phyloP scores from a whole-genome alignment of 2,329 filamentous ascomycete genomes.

The Monosporascus cannonballus region DNA sequence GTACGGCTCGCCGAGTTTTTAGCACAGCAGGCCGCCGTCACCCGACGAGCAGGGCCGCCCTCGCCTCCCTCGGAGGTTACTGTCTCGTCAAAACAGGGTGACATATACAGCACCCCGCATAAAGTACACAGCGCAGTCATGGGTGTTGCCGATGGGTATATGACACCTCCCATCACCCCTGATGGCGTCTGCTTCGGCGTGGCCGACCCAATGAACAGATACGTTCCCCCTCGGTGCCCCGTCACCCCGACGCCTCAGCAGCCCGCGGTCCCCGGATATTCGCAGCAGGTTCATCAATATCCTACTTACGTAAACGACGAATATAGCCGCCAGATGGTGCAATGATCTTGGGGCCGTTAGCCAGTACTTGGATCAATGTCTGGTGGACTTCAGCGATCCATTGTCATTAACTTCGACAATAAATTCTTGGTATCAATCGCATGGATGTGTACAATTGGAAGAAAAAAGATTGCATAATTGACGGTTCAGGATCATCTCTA shows the following conservation, averaged over 20 bases:
- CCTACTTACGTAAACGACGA: conserved; percentile 39
- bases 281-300: conserved; percentile 38
- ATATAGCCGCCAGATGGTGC: conserved; percentile 26
- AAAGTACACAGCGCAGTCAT: conserved; percentile 62
- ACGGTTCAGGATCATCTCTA: conserved; percentile 37
- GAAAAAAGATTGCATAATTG: conserved; percentile 40
- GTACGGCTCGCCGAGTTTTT: conserved; percentile 53
- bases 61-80: conserved; percentile 51
- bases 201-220: conserved; percentile 37
- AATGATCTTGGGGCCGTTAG: conserved; percentile 4
- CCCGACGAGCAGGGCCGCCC: conserved; percentile 47
- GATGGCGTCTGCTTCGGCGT: conserved; percentile 55
- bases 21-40: conserved; percentile 51
- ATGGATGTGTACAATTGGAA: conserved; percentile 32
- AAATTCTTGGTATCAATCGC: conserved; percentile 5
- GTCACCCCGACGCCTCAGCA: conserved; percentile 55
- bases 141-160: conserved; percentile 64
- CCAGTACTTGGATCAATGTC: conserved; percentile 4
- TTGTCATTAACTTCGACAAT: conserved; percentile 3
- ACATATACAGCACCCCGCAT: conserved; percentile 72
- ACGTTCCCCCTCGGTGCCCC: conserved; percentile 50
- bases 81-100: conserved; percentile 44
- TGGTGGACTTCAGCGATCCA: conserved; percentile 8
- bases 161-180: conserved; percentile 81
- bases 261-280: conserved; percentile 29